Conservation (phyloP, 805 yeast species). For the Cyberlindnera bimundalis region DNA sequence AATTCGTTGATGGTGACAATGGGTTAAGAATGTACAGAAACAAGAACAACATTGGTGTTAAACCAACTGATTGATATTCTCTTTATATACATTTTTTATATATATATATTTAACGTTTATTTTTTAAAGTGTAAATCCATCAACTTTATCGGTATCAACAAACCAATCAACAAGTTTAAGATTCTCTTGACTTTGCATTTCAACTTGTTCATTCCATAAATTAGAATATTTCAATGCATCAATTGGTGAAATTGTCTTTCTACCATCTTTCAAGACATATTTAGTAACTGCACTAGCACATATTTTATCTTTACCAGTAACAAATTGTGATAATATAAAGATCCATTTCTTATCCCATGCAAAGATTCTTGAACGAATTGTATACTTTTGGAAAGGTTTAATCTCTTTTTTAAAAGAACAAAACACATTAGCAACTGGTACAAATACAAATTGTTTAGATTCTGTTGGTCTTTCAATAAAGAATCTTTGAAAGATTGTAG, state of each 20-base stretch:
- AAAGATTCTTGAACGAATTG: conserved; percentile 53
- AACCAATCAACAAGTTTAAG: conserved; percentile 37
- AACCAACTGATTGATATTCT: conserved; percentile 25
- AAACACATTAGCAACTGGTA: conserved; percentile 75
- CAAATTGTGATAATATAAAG: conserved; percentile 63
- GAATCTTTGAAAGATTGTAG: conserved; percentile 52
- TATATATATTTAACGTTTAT: not conserved
- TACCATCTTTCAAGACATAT: conserved; percentile 75
- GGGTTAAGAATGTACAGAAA: conserved; percentile 70
- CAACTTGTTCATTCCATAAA: conserved; percentile 49
- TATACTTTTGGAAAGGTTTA: conserved; percentile 57
- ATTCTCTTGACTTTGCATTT: conserved; percentile 37
- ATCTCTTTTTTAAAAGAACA: conserved; percentile 71
- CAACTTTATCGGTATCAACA: conserved; percentile 36
- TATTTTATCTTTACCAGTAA: conserved; percentile 32
- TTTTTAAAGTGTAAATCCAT: conserved; percentile 21
- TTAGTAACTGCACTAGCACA: conserved; percentile 68
- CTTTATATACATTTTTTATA: not conserved
- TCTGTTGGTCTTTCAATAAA: conserved; percentile 44
- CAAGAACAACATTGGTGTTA: conserved; percentile 42
- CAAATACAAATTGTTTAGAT: conserved; percentile 39
- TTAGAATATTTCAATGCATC: conserved; percentile 57
- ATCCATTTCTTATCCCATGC: conserved; percentile 92
- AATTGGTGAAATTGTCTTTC: conserved; percentile 68
- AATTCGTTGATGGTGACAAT: conserved; percentile 64